These are phyloP conservation scores for Cladorrhinum sp. DNA, from an alignment of 2,329 filamentous ascomycete genomes.

Conservation along the genomic window DNA sequence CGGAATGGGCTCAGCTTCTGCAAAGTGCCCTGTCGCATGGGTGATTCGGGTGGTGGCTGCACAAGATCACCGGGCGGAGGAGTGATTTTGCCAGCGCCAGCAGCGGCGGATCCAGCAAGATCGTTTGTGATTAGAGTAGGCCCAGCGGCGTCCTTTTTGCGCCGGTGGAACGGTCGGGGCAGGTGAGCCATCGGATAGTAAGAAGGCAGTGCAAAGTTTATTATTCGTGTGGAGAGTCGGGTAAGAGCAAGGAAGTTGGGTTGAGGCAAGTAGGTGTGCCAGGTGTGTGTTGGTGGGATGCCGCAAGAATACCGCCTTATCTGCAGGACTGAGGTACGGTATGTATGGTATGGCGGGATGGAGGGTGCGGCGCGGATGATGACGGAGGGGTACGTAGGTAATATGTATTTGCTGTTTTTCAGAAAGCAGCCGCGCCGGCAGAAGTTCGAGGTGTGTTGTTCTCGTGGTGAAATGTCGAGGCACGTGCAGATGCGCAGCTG, in stretches of 20 bases:
- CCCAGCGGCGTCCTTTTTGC: conserved; percentile 28
- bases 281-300: not conserved
- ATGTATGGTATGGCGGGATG: not conserved
- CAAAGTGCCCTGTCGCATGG: conserved; percentile 12
- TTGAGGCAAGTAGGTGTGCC: not conserved
- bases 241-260: not conserved
- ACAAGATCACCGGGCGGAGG: conserved; percentile 20
- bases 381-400: conserved; percentile 6
- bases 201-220: not conserved
- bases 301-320: not conserved
- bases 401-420: not conserved
- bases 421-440: not conserved
- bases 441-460: not conserved
- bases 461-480: not conserved
- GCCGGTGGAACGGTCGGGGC: conserved; percentile 31
- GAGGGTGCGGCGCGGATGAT: not conserved
- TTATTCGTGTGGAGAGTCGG: not conserved
- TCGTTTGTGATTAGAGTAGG: conserved; percentile 26
- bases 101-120: not conserved
- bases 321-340: not conserved
- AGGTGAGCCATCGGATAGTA: conserved; percentile 31
- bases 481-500: conserved; percentile 2
- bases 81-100: conserved; percentile 16
- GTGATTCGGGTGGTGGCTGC: conserved; percentile 11
- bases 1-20: conserved; percentile 31